phyloP scores from a whole-genome alignment of 768 basidiomycete genomes.

The Serpula lacrymans region DNA sequence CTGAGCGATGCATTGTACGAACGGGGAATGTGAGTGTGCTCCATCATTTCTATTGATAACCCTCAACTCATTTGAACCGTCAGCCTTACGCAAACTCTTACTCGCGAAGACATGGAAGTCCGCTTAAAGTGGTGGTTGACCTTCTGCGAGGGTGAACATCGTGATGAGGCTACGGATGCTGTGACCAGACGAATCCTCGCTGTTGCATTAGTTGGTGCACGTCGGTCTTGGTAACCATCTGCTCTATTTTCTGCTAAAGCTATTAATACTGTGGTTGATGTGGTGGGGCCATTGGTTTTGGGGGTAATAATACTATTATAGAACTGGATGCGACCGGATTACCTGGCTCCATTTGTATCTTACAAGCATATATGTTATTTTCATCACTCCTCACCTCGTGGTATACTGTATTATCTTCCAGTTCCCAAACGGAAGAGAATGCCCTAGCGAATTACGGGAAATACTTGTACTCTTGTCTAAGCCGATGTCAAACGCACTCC shows the following conservation, averaged over 20 bases:
- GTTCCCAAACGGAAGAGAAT: too few species aligned
- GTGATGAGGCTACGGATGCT: conserved; percentile 34
- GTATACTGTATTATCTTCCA: too few species aligned
- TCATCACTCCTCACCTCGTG: too few species aligned
- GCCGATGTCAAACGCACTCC: too few species aligned
- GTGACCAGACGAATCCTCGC: conserved; percentile 51
- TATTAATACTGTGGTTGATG: too few species aligned
- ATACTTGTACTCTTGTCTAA: too few species aligned
- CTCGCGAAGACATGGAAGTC: conserved; percentile 42
- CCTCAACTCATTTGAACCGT: neutral
- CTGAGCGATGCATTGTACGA: conserved; percentile 67
- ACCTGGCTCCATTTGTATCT: too few species aligned
- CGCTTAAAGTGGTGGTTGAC: conserved; percentile 67
- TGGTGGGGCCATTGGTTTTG: too few species aligned
- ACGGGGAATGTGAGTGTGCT: conserved; percentile 66
- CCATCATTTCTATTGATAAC: neutral
- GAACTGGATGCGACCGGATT: too few species aligned
- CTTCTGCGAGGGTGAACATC: conserved; percentile 33
- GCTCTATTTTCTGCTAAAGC: conserved; percentile 7
- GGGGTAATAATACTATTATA: too few species aligned
- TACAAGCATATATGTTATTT: too few species aligned
- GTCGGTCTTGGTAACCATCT: conserved; percentile 9
- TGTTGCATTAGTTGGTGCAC: conserved; percentile 34
- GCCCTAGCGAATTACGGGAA: too few species aligned
- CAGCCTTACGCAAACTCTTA: conserved; percentile 37